Evolutionary conservation across 1,139 yeast species (phyloP).

Genomic region (Candida gigantensis): DNA sequence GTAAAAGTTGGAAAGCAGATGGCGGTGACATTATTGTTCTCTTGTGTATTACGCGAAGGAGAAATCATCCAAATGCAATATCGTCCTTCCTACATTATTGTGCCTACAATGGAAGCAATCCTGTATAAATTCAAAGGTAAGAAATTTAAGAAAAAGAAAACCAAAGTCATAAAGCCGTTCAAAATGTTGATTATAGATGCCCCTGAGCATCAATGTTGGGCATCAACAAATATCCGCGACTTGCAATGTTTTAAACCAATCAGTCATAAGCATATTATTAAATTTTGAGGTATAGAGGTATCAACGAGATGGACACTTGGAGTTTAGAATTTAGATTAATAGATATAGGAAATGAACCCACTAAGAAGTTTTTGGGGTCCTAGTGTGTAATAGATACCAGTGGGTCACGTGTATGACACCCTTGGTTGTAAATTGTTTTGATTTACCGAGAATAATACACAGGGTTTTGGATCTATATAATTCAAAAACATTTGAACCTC

Average conservation of each 20-base stretch:
- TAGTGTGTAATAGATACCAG: no score
- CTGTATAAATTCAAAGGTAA: constrained; percentile 11
- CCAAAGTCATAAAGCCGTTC: constrained; percentile 10
- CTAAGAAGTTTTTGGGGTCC: no score
- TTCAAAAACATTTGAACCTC: no score
- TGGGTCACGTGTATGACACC: no score
- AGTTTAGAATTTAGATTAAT: no score
- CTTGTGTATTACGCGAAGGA: constrained; percentile 11
- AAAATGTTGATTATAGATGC: constrained; percentile 15
- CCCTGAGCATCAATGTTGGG: constrained; percentile 17
- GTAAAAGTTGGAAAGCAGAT: constrained; percentile 13
- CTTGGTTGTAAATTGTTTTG: no score
- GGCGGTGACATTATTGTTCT: constrained; percentile 10
- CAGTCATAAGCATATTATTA: constrained; percentile 5
- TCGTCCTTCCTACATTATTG: constrained; percentile 11
- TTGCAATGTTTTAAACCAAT: constrained; percentile 11
- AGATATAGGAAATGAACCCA: constrained; percentile 5
- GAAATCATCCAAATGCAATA: constrained; percentile 15
- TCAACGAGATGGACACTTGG: not conserved
- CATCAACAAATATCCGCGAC: constrained; percentile 9
- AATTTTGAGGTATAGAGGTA: not conserved
- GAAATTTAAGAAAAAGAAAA: constrained; percentile 7
- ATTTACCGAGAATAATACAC: no score
- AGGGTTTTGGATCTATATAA: no score
- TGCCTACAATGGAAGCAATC: constrained; percentile 11